Evolutionary conservation across 2,329 filamentous ascomycete species (phyloP), one percentile per base, ranked within the genome.

Genomic region (Tolypocladium inflatum): DNA sequence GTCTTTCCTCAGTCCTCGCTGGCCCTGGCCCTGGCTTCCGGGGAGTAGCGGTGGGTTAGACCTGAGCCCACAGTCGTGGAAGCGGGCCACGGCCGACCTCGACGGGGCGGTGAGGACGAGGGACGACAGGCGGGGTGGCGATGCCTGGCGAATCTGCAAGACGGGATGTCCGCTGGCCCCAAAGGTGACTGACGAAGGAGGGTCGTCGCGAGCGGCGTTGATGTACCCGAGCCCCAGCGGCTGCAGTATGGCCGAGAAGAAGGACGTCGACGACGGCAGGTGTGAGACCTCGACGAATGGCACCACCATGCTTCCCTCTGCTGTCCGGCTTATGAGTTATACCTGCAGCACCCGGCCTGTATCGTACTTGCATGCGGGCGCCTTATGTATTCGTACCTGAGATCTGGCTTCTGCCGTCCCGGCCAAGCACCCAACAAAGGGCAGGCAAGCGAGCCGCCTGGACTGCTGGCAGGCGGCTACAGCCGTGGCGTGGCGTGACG

Each of bases 201-300:
- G 30, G 9, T 10, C 15, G 13, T n/a, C 10, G n/a, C 15, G 33
- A 26, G 33, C 38, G 15, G 62, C 61, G 45, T 58, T 55, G 51
- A 71, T 58, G 58, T 86, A 95, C 60, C 81, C 81, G 61, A 95
- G 85, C 42, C 89, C 89, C 26, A 96, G 80, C 4, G 90, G 88
- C 65, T 93, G 89, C 9, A 90, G 80, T 63, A 91, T 80, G 61
- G 88, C 83, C 26, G 91, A 83, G 73, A 91, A 96, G 77, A 95
- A 96, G 9, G 90, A 94, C 55, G 88, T 85, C 4, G 91, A 89
- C 41, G 86, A 84, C 57, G 90, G 84, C 57, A 96, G 83, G 71
- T 92, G 86, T 60, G 85, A 86, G 68, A 96, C 91, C 68, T 83
- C 78, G 63, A 85, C 68, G 62, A 78, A 77, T 54, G 82, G 80